Percentiles rank a stretch among this genome's conserved stretches.
These are phyloP conservation scores for Rhododendron griersonianum DNA, from an alignment of 148 eudicot species.

Conservation along the genomic window DNA sequence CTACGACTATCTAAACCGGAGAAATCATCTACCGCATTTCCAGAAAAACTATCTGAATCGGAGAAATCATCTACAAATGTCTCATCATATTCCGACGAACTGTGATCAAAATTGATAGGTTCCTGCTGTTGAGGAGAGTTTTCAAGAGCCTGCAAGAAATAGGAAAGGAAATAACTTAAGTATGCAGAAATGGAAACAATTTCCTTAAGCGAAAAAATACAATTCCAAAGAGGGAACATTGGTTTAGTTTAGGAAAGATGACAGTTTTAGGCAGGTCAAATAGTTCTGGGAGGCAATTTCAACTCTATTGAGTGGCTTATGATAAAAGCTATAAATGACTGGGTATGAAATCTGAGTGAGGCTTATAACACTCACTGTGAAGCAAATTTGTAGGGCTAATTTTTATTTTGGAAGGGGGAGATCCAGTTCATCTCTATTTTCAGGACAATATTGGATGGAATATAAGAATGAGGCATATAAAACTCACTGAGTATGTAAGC, in stretches of 20 bases:
- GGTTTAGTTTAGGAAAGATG: neutral
- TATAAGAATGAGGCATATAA: neutral
- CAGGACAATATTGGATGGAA: neutral
- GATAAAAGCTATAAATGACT: neutral
- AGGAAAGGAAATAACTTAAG: neutral
- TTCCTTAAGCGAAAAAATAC: neutral
- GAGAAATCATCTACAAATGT: conserved; percentile 36
- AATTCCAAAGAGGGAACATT: neutral
- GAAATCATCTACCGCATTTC: conserved; percentile 41
- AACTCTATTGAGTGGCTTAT: neutral
- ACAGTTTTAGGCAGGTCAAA: neutral
- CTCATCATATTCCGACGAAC: conserved; percentile 65
- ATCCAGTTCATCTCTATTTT: neutral
- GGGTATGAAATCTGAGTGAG: neutral
- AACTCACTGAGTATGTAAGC: conserved; percentile 64
- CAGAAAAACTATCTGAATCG: conserved; percentile 51
- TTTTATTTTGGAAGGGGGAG: neutral
- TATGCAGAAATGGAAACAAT: neutral
- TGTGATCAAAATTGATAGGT: conserved; percentile 30
- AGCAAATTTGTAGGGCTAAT: neutral
- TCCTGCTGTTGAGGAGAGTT: conserved; percentile 18
- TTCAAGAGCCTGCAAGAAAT: conserved; percentile 41
- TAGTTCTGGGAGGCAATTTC: neutral
- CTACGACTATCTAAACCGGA: conserved; percentile 50
- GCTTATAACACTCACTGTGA: neutral